Conservation (phyloP, 306 rosid genomes). For the Gynostemma pentaphyllum region DNA sequence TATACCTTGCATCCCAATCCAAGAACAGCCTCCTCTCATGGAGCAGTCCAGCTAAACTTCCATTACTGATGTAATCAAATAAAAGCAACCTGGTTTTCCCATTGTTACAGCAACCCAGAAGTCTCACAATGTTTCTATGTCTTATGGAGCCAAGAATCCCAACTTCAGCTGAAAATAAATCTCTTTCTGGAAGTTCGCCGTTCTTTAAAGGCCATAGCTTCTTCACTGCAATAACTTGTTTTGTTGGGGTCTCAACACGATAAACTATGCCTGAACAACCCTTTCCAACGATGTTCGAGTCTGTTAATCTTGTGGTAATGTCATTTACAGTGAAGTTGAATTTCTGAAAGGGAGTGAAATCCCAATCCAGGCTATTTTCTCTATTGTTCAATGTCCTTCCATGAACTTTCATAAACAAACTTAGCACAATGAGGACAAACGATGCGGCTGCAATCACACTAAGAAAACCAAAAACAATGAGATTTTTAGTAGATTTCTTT, state of each 20-base stretch:
- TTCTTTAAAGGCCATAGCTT: slow-evolving; percentile 67
- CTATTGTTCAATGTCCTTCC: slow-evolving; percentile 24
- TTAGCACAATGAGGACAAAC: slow-evolving; percentile 37
- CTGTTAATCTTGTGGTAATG: slow-evolving; percentile 51
- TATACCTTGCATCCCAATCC: slow-evolving; percentile 94
- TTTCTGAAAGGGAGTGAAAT: slow-evolving; percentile 85
- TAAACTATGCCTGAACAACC: slow-evolving; percentile 87
- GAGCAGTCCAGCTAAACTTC: slow-evolving; percentile 61
- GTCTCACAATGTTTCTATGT: slow-evolving; percentile 87
- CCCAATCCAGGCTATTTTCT: slow-evolving; percentile 56
- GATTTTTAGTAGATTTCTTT: slow-evolving; percentile 35
- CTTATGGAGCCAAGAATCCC: slow-evolving; percentile 78
- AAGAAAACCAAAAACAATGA: slow-evolving; percentile 43
- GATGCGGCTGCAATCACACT: slow-evolving; percentile 43
- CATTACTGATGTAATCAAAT: slow-evolving; percentile 83
- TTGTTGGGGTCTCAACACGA: slow-evolving; percentile 83
- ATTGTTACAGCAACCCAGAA: slow-evolving; percentile 71
- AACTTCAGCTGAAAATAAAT: slow-evolving; percentile 70
- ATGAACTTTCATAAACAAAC: slow-evolving; percentile 41
- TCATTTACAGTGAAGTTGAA: slow-evolving; percentile 66
- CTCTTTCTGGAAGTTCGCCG: slow-evolving; percentile 54
- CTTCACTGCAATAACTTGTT: slow-evolving; percentile 81
- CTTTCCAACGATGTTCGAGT: slow-evolving; percentile 70
- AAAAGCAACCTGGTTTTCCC: slow-evolving; percentile 67
- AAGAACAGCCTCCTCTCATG: slow-evolving; percentile 75